These are phyloP conservation scores for Cynanchum wilfordii DNA, from an alignment of 257 asterid genomes.

Conservation along the genomic window DNA sequence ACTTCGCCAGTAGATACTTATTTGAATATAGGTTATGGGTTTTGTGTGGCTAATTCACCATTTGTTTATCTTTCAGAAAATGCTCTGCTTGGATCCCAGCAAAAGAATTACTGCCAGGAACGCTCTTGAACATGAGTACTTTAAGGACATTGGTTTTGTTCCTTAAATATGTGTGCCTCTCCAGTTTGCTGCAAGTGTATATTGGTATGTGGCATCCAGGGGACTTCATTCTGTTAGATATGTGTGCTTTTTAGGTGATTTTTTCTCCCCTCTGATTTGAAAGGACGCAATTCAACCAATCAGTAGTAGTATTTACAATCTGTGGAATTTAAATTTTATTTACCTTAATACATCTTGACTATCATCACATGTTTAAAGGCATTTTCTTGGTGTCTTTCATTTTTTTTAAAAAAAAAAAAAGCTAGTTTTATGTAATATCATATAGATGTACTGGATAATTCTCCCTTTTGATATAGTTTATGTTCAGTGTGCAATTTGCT, in stretches of 20 bases:
- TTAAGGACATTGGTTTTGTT: conserved; percentile 68
- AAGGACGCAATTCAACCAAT: conserved; percentile 27
- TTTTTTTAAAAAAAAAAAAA: conserved; percentile 8
- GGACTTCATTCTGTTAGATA: conserved; percentile 32
- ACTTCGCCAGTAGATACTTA: background rate
- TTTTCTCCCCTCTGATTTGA: conserved; percentile 23
- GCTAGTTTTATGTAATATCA: conserved; percentile 24
- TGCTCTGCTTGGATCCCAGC: conserved; percentile 90
- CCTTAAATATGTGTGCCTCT: conserved; percentile 35
- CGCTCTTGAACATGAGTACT: conserved; percentile 90
- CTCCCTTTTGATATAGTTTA: conserved; percentile 22
- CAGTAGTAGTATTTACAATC: conserved; percentile 22
- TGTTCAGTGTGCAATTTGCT: conserved; percentile 28
- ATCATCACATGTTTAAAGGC: conserved; percentile 26
- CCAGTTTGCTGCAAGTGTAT: conserved; percentile 47
- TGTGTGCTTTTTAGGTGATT: conserved; percentile 27
- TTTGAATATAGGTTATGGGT: background rate
- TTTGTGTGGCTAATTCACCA: background rate
- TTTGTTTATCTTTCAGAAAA: conserved; percentile 22
- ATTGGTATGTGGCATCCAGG: conserved; percentile 44
- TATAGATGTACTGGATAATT: conserved; percentile 27
- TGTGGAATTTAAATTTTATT: conserved; percentile 18
- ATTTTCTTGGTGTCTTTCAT: conserved; percentile 21
- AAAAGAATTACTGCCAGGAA: conserved; percentile 78
- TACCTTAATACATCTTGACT: conserved; percentile 11